Percentiles rank a stretch among this genome's conserved stretches.
Evolutionary conservation across 495 filamentous ascomycete genomes (phyloP).

Genomic region (Penicillium fimorum): DNA sequence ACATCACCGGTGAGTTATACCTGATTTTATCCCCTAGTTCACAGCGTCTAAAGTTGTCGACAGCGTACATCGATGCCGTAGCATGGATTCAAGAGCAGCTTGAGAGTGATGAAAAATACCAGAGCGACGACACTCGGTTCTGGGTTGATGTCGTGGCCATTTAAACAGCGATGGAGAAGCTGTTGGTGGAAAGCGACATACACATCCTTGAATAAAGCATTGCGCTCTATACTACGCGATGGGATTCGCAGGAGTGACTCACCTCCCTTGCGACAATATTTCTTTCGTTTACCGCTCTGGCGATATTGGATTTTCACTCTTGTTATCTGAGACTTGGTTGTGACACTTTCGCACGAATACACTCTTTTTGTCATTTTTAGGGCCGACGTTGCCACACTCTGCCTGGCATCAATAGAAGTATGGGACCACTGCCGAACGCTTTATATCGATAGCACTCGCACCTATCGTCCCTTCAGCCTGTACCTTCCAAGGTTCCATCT

Average conservation of each 20-base stretch:
- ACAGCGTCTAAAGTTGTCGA: neutral
- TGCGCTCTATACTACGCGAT: neutral
- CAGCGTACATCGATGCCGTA: slow-evolving; percentile 28
- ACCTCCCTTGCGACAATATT: neutral
- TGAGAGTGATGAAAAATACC: slow-evolving; percentile 24
- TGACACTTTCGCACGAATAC: neutral
- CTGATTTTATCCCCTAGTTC: neutral
- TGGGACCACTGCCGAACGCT: too few species aligned
- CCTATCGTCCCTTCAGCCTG: too few species aligned
- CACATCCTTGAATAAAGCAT: too few species aligned
- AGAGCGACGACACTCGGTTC: slow-evolving; percentile 28
- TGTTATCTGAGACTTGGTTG: neutral
- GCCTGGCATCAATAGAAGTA: too few species aligned
- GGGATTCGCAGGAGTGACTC: neutral
- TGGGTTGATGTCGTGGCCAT: slow-evolving; percentile 29
- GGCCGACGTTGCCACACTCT: too few species aligned
- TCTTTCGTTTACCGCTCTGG: neutral
- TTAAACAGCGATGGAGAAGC: neutral
- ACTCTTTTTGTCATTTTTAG: neutral
- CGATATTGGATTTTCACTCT: neutral
- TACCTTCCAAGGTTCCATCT: too few species aligned
- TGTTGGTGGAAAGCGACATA: neutral
- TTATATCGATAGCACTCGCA: too few species aligned
- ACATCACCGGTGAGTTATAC: slow-evolving; percentile 24
- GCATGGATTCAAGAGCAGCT: slow-evolving; percentile 32